Evolutionary conservation across 495 filamentous ascomycete species (phyloP).

Genomic region (Neurospora sp.): DNA sequence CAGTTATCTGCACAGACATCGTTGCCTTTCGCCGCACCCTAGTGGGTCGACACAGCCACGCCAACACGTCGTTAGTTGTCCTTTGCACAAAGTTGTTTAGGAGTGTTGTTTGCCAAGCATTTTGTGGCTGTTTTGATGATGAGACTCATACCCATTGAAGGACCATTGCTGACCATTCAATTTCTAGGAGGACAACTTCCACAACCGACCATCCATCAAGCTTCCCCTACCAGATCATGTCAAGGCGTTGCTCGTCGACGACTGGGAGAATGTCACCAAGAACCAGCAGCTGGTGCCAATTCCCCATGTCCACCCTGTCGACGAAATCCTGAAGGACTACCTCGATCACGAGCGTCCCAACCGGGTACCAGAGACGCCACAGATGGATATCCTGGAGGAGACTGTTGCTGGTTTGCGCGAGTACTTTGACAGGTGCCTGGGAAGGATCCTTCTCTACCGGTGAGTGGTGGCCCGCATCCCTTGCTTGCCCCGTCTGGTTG

Average conservation of each 20-base stretch:
- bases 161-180: neutral
- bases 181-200: constrained; percentile 73
- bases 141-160: constrained; percentile 13
- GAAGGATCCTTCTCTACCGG: constrained; percentile 80
- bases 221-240: constrained; percentile 74
- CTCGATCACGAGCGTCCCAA: constrained; percentile 56
- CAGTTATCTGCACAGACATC: neutral
- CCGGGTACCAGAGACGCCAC: constrained; percentile 52
- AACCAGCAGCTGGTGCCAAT: constrained; percentile 76
- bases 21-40: neutral
- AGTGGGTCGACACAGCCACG: neutral
- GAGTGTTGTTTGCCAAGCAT: neutral
- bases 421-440: constrained; percentile 83
- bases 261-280: constrained; percentile 98
- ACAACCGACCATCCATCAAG: constrained; percentile 66
- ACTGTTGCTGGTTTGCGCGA: constrained; percentile 71
- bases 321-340: constrained; percentile 71
- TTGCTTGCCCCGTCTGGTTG: neutral
- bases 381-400: constrained; percentile 80
- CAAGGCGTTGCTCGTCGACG: constrained; percentile 86
- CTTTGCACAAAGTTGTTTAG: neutral
- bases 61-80: neutral
- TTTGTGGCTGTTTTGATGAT: neutral
- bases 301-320: constrained; percentile 64
- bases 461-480: constrained; percentile 14